Conservation (phyloP, 805 yeast species). For the Zygosaccharomyces bisporus region DNA sequence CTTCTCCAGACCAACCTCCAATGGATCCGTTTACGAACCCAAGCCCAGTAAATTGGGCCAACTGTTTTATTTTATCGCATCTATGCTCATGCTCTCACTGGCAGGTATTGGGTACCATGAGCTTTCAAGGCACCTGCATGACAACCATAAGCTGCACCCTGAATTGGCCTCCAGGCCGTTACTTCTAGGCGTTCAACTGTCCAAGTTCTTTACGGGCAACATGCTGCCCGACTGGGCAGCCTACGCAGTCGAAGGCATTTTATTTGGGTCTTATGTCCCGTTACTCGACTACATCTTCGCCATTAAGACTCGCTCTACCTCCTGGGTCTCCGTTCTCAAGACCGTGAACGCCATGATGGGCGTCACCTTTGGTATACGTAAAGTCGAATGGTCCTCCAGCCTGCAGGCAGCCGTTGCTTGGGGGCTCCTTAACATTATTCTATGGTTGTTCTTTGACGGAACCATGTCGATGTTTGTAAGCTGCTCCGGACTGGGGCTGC, state of each 20-base stretch:
- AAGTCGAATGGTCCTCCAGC: constrained; percentile 63
- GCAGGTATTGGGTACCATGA: constrained; percentile 54
- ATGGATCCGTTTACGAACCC: background rate
- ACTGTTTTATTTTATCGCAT: constrained; percentile 13
- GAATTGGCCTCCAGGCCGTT: constrained; percentile 42
- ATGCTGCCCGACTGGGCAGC: constrained; percentile 28
- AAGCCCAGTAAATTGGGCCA: constrained; percentile 7
- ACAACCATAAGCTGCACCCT: constrained; percentile 44
- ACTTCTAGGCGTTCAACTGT: constrained; percentile 35
- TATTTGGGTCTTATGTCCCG: constrained; percentile 57
- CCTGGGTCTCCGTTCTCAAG: constrained; percentile 24
- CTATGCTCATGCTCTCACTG: constrained; percentile 33
- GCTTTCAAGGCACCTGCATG: constrained; percentile 50
- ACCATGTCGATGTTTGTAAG: constrained; percentile 50
- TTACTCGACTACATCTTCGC: constrained; percentile 31
- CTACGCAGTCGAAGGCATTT: constrained; percentile 50
- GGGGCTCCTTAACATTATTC: constrained; percentile 57
- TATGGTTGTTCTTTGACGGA: constrained; percentile 66
- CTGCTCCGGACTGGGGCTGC: constrained; percentile 29
- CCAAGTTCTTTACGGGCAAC: constrained; percentile 18
- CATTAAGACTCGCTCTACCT: constrained; percentile 14
- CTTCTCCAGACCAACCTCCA: constrained; percentile 10
- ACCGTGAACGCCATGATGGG: constrained; percentile 59
- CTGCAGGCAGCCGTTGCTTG: constrained; percentile 63
- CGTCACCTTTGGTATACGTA: constrained; percentile 64